Conservation (phyloP, 768 basidiomycete genomes). For the Naematelia aurantialba region DNA sequence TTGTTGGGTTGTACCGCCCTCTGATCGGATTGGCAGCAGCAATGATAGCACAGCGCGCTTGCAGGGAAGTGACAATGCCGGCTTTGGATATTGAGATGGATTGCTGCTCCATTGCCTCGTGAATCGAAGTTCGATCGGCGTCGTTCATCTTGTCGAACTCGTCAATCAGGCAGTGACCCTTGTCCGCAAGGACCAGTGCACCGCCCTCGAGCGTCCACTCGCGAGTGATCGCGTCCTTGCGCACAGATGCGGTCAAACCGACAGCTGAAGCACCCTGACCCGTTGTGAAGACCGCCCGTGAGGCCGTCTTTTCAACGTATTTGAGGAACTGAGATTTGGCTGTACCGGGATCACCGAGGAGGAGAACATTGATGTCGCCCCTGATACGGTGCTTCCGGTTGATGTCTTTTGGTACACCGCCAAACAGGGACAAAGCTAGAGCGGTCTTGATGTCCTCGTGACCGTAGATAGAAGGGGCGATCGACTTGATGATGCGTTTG, state of each 20-base stretch:
- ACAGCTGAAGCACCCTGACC: conserved; percentile 98
- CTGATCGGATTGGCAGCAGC: conserved; percentile 97
- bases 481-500: conserved; percentile 96
- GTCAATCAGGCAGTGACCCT: conserved; percentile 95
- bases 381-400: conserved; percentile 93
- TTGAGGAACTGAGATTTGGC: conserved; percentile 99
- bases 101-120: conserved; percentile 99
- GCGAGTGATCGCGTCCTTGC: conserved; percentile 92
- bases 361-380: conserved; percentile 94
- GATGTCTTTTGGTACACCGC: conserved; percentile 91
- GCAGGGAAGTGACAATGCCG: conserved; percentile 95
- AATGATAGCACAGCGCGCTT: conserved; percentile 94
- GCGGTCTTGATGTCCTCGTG: conserved; percentile 99
- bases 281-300: conserved; percentile 94
- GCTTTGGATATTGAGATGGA: conserved; percentile 99
- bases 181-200: conserved; percentile 95
- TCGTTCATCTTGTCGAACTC: conserved; percentile 99
- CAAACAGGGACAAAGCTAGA: conserved; percentile 87
- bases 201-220: conserved; percentile 99
- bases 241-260: conserved; percentile 97
- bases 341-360: conserved; percentile 96
- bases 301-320: conserved; percentile 97
- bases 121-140: conserved; percentile 92
- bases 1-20: conserved; percentile 95
- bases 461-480: conserved; percentile 97